These are phyloP conservation scores for Collybiopsis luxurians DNA, from an alignment of 768 basidiomycete species.

Conservation along the genomic window DNA sequence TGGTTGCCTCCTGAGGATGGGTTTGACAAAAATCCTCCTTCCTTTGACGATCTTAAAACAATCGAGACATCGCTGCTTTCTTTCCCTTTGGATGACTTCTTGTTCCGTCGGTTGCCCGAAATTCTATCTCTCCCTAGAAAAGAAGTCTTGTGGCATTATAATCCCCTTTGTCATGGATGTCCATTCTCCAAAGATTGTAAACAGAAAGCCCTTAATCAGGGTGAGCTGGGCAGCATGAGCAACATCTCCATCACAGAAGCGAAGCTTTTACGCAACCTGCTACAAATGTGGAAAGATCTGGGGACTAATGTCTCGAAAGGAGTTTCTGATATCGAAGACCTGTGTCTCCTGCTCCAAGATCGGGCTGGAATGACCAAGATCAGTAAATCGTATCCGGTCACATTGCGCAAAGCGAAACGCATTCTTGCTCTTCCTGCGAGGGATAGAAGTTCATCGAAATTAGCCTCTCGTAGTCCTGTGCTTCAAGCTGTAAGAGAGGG, in stretches of 20 bases:
- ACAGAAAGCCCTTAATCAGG: conserved; percentile 28
- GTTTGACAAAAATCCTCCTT: conserved; percentile 28
- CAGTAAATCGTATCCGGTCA: conserved; percentile 29
- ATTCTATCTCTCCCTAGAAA: conserved; percentile 31
- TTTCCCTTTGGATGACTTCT: conserved; percentile 37
- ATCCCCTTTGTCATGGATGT: conserved; percentile 45
- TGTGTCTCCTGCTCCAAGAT: conserved; percentile 33
- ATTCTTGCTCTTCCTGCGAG: conserved; percentile 35
- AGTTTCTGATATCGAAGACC: conserved; percentile 47
- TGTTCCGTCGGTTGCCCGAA: conserved; percentile 42
- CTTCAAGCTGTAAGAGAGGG: conserved; percentile 36
- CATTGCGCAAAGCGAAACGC: conserved; percentile 36
- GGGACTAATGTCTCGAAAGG: neutral
- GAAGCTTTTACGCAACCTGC: conserved; percentile 33
- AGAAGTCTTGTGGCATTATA: conserved; percentile 45
- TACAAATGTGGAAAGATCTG: conserved; percentile 24
- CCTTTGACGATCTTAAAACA: conserved; percentile 36
- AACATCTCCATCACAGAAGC: conserved; percentile 49
- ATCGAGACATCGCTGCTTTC: conserved; percentile 37
- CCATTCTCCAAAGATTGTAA: conserved; percentile 37
- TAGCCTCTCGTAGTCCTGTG: conserved; percentile 27
- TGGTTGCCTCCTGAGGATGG: conserved; percentile 45
- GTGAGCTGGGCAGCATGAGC: conserved; percentile 41
- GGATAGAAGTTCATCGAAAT: conserved; percentile 9
- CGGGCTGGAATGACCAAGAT: conserved; percentile 25